Evolutionary conservation across 2,329 filamentous ascomycete species (phyloP).

Genomic region (Teratosphaeria zuluensis): DNA sequence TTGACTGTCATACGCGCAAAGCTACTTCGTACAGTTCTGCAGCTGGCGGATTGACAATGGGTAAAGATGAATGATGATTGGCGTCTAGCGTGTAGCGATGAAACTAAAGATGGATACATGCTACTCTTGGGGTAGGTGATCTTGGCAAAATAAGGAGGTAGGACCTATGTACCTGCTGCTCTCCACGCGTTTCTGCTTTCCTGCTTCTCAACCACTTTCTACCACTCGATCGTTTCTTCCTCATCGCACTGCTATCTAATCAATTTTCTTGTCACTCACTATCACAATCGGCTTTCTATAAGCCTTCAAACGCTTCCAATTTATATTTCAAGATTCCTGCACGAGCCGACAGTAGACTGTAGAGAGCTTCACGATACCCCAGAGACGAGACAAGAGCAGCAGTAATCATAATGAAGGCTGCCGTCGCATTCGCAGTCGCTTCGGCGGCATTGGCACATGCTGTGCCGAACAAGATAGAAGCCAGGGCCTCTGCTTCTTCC

Average conservation of each 20-base stretch:
- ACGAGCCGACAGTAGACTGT: background rate
- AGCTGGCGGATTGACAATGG: too few relatives aligned
- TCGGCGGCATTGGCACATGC: constrained; percentile 37
- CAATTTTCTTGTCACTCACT: background rate
- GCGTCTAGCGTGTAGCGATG: background rate
- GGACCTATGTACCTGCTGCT: background rate
- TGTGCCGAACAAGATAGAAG: constrained; percentile 30
- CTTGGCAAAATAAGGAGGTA: background rate
- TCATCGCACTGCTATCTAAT: background rate
- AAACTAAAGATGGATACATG: background rate
- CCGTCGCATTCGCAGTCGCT: constrained; percentile 36
- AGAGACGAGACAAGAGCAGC: background rate
- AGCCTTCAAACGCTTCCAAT: background rate
- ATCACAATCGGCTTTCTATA: background rate
- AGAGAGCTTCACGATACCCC: background rate
- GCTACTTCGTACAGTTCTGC: too few relatives aligned
- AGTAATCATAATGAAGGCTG: constrained; percentile 43
- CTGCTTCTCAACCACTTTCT: background rate
- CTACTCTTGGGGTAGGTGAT: background rate
- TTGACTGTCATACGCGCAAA: too few relatives aligned
- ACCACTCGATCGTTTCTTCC: background rate
- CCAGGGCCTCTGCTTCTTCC: constrained; percentile 23
- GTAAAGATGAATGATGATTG: background rate
- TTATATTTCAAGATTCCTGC: background rate
- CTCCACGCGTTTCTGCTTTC: background rate